Evolutionary conservation across 257 asterid genomes (phyloP), one percentile per base, ranked within the genome.

Genomic region (Solanum sejunctum): DNA sequence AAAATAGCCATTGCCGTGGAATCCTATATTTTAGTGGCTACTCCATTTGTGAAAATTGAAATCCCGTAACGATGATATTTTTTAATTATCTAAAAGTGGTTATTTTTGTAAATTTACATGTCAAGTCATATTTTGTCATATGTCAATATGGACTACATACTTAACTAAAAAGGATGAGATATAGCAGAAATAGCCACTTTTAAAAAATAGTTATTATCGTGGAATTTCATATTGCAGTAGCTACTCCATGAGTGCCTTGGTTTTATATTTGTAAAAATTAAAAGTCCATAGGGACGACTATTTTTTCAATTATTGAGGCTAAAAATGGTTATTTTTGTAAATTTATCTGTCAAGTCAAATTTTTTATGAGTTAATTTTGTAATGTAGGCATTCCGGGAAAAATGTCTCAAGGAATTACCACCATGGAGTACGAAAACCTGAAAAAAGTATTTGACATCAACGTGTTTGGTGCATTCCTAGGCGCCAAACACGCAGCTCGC

Each of bases 391-490:
- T 77, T 12, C 51, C 85, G 2, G 87, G 88, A 5, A 63, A 47
- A 11, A 60, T 17, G 0, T 82, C 51, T 32, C 39, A 64, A 18
- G 43, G 58, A 12, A 87, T 91, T 9, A 56, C 85, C 11, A 61
- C 60, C 2, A 71, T 81, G 1, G 86, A 86, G 2, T 67, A 86
- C 8, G 83, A 73, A 8, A 85, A 86, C 55, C 70, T 89, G 57
- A 83, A 67, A 54, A 55, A 84, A 51, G 88, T 90, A n/a, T 82
- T 91, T 8, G 88, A 87, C 8, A 89, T 88, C 10, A 91, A 90
- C 18, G 86, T 89, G 3, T 88, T 71, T 5, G 93, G 92, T 2
- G 88, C 86, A 7, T 81, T 86, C n/a, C 13, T 70, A 4, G 28
- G 88, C 7, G 88, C 88, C 28, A 82, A 88, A 75, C 89, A 88